phyloP scores from a whole-genome alignment of 768 basidiomycete species.

The Gloeophyllum trabeum region DNA sequence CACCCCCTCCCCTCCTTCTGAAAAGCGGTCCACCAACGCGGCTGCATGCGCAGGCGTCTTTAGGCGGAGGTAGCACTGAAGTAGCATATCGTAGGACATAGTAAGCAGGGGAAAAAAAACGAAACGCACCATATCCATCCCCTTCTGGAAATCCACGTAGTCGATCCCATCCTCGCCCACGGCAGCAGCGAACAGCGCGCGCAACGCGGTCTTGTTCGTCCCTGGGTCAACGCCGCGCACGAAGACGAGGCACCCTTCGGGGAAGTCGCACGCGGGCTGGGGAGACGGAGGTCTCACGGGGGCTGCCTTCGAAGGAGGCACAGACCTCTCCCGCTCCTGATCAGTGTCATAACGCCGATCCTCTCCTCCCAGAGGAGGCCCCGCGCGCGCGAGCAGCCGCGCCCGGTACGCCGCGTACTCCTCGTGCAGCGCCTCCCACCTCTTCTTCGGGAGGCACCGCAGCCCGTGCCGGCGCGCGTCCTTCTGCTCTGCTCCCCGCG shows the following conservation, averaged over 20 bases:
- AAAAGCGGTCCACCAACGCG: conserved; percentile 35
- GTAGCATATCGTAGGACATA: not conserved
- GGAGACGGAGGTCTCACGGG: not conserved
- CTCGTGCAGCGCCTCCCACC: conserved; percentile 54
- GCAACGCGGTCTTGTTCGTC: conserved; percentile 77
- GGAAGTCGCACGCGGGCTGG: conserved; percentile 31
- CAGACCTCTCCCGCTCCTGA: not conserved
- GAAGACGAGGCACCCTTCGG: conserved; percentile 57
- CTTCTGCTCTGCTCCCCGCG: conserved; percentile 6
- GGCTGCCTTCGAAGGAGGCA: not conserved
- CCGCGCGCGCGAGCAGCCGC: conserved; percentile 24
- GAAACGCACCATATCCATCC: conserved; percentile 54
- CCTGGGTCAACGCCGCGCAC: conserved; percentile 59
- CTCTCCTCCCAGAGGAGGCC: not conserved
- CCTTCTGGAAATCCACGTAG: conserved; percentile 74
- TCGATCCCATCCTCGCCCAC: conserved; percentile 33
- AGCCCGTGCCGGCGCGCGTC: conserved; percentile 53
- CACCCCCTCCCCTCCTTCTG: conserved; percentile 19
- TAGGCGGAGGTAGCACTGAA: conserved; percentile 69
- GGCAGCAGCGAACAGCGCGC: conserved; percentile 31
- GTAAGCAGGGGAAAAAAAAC: not conserved
- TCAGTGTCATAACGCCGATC: not conserved
- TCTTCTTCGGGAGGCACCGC: conserved; percentile 38
- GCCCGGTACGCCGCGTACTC: conserved; percentile 62
- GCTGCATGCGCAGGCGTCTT: conserved; percentile 36